Evolutionary conservation across 177 flowering plant genomes (phyloP).

Genomic region (Telopea speciosissima): DNA sequence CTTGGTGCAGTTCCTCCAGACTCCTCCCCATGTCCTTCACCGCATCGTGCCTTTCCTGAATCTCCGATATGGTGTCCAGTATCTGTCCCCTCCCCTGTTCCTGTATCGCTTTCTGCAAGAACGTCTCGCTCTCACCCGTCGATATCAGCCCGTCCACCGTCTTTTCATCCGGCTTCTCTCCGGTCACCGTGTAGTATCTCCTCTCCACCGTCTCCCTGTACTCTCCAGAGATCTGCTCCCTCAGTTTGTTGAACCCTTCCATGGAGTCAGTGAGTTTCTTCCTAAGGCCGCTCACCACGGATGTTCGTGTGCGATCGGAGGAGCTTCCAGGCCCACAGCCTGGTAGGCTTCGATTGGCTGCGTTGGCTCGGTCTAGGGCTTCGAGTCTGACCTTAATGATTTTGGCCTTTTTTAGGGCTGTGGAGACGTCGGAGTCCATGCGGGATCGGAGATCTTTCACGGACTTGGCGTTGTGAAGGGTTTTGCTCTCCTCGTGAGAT

Average conservation of each 20-base stretch:
- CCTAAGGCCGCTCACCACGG: conserved; percentile 13
- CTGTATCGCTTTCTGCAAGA: conserved; percentile 43
- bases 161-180: neutral
- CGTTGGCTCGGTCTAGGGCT: conserved; percentile 14
- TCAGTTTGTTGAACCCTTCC: neutral
- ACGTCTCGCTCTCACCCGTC: conserved; percentile 51
- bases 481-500: conserved; percentile 5
- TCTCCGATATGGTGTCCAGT: conserved; percentile 44
- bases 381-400: conserved; percentile 8
- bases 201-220: neutral
- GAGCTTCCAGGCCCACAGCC: conserved; percentile 18
- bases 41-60: conserved; percentile 47
- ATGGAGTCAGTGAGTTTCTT: conserved; percentile 13
- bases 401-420: conserved; percentile 11
- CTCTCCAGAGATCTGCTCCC: neutral
- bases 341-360: conserved; percentile 5
- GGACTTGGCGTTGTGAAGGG: conserved; percentile 2
- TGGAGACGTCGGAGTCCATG: conserved; percentile 6
- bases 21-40: conserved; percentile 44
- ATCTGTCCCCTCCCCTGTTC: conserved; percentile 46
- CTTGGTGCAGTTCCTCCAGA: conserved; percentile 46
- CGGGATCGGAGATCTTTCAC: conserved; percentile 7
- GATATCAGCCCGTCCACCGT: conserved; percentile 6
- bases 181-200: neutral
- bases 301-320: conserved; percentile 17